A percentile compares a stretch with the other conserved stretches of the same genome.
Evolutionary conservation across 305 asterid genomes (phyloP).

Genomic region (Fraxinus sp.): DNA sequence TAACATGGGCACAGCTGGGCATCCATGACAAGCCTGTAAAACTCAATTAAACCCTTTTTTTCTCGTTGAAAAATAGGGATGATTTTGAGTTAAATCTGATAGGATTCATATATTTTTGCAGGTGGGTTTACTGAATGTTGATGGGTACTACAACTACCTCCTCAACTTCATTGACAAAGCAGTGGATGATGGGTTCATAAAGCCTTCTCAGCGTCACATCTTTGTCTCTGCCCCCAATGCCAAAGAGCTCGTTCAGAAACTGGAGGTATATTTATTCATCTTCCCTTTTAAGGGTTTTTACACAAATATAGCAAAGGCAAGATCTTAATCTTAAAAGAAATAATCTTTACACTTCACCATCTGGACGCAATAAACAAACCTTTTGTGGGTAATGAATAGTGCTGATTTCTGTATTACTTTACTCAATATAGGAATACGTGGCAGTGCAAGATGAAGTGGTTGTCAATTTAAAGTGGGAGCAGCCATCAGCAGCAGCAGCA

Average conservation of each 20-base stretch:
- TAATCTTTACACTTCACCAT: conserved; percentile 20
- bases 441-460: conserved; percentile 47
- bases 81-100: neutral
- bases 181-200: conserved; percentile 34
- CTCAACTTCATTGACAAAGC: conserved; percentile 37
- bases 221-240: conserved; percentile 37
- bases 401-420: neutral
- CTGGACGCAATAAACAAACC: neutral
- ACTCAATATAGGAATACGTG: conserved; percentile 42
- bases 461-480: conserved; percentile 38
- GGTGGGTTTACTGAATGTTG: conserved; percentile 40
- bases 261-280: conserved; percentile 25
- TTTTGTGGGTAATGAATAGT: neutral
- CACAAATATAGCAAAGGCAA: conserved; percentile 37
- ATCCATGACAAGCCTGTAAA: conserved; percentile 53
- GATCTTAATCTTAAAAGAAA: conserved; percentile 14
- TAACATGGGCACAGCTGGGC: conserved; percentile 53
- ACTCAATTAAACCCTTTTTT: neutral
- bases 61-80: neutral
- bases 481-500: conserved; percentile 3
- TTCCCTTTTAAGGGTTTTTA: neutral
- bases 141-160: conserved; percentile 34
- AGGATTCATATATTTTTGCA: neutral
- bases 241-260: conserved; percentile 24
- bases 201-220: conserved; percentile 32